These are phyloP conservation scores for Xylaria sp. DNA, from an alignment of 2,329 filamentous ascomycete genomes.

Conservation along the genomic window DNA sequence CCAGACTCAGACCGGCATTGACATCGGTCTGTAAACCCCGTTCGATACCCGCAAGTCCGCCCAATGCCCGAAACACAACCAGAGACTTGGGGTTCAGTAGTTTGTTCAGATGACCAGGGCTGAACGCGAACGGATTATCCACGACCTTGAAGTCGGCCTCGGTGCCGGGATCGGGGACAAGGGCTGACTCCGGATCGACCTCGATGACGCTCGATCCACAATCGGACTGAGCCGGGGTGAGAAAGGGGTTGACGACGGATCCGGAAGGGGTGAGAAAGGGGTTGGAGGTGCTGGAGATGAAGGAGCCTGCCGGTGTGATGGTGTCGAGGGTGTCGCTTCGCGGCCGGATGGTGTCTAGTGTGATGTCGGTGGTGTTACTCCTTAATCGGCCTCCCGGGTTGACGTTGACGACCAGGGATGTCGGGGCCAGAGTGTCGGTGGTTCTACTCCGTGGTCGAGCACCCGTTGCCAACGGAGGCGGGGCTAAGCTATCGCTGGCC, in stretches of 20 bases:
- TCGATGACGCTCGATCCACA: constrained; percentile 29
- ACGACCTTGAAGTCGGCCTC: constrained; percentile 64
- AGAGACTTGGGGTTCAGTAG: constrained; percentile 70
- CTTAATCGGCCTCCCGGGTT: constrained; percentile 28
- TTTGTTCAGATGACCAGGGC: constrained; percentile 68
- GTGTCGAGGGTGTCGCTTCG: constrained; percentile 27
- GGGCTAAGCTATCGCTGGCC: constrained; percentile 27
- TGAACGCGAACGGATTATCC: constrained; percentile 68
- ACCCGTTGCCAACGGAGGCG: constrained; percentile 26
- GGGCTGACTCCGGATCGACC: constrained; percentile 41
- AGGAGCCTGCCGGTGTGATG: constrained; percentile 28
- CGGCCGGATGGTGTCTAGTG: constrained; percentile 23
- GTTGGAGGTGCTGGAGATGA: constrained; percentile 31
- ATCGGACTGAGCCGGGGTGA: constrained; percentile 29
- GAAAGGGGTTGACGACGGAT: constrained; percentile 26
- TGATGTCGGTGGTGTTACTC: constrained; percentile 18
- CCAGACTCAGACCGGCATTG: constrained; percentile 59
- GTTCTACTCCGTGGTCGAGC: constrained; percentile 24
- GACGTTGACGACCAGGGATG: constrained; percentile 21
- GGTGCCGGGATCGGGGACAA: constrained; percentile 63
- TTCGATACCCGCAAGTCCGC: constrained; percentile 63
- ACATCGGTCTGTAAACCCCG: constrained; percentile 62
- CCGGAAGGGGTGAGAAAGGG: constrained; percentile 31
- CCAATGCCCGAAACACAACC: constrained; percentile 63
- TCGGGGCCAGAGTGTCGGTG: constrained; percentile 25